Percentiles rank a stretch among this genome's conserved stretches.
These are phyloP conservation scores for Pestalotiopsis sp. DNA, from an alignment of 2,329 filamentous ascomycete genomes.

Conservation along the genomic window DNA sequence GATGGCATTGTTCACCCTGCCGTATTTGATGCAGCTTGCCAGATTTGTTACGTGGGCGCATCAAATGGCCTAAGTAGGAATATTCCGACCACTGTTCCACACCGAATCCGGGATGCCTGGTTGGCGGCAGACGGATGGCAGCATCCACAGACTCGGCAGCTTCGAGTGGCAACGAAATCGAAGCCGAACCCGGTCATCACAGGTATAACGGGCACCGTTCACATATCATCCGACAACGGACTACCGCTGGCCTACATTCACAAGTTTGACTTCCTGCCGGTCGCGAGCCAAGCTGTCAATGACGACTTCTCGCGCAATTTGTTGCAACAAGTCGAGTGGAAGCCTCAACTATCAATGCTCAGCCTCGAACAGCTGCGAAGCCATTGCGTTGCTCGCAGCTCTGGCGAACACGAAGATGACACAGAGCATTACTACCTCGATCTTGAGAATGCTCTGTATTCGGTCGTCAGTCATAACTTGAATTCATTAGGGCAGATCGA, in stretches of 20 bases:
- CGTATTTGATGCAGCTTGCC: conserved; percentile 38
- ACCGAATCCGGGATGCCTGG: conserved; percentile 33
- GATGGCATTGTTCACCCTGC: conserved; percentile 37
- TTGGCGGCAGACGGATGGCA: conserved; percentile 36
- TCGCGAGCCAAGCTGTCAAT: conserved; percentile 17
- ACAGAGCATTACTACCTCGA: neutral
- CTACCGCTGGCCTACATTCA: conserved; percentile 23
- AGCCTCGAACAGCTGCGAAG: conserved; percentile 21
- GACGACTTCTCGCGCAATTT: conserved; percentile 19
- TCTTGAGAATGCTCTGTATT: neutral
- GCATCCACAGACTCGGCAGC: conserved; percentile 23
- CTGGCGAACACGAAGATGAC: conserved; percentile 16
- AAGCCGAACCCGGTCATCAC: neutral
- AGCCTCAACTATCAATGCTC: conserved; percentile 33
- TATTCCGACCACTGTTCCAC: conserved; percentile 31
- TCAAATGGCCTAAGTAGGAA: conserved; percentile 21
- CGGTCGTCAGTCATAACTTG: too few relatives aligned
- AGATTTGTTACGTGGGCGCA: conserved; percentile 28
- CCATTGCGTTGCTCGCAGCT: conserved; percentile 17
- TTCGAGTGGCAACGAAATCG: conserved; percentile 26
- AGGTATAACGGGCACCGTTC: conserved; percentile 24
- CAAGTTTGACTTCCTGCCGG: conserved; percentile 20
- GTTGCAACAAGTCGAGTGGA: conserved; percentile 33
- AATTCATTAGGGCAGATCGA: too few relatives aligned
- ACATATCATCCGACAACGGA: conserved; percentile 25